phyloP scores from a whole-genome alignment of 2,329 filamentous ascomycete genomes.

The Trichophyton rubrum region DNA sequence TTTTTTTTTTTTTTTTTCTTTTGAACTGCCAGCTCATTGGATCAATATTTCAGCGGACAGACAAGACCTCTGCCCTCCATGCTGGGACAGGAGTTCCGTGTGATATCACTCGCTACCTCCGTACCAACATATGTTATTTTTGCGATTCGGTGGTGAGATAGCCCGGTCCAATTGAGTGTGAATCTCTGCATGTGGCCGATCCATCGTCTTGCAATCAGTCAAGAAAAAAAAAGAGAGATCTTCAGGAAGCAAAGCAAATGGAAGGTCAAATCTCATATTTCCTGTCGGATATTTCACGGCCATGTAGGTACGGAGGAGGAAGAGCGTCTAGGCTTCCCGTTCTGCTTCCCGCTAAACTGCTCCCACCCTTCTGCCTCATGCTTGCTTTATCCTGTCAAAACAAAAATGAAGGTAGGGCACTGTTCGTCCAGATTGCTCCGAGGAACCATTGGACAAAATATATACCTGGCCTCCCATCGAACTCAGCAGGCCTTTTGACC shows the following conservation, averaged over 20 bases:
- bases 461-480: neutral
- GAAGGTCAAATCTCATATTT: neutral
- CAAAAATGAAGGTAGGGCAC: neutral
- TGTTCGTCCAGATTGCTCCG: neutral
- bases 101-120: conserved; percentile 13
- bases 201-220: conserved; percentile 1
- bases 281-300: neutral
- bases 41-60: neutral
- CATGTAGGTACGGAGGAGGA: neutral
- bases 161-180: conserved; percentile 19
- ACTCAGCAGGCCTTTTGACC: neutral
- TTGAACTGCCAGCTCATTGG: neutral
- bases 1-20: neutral
- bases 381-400: neutral
- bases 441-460: neutral
- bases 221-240: neutral
- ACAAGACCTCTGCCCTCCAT: neutral
- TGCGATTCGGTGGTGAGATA: conserved; percentile 18
- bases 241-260: neutral
- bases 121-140: conserved; percentile 8
- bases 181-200: conserved; percentile 18
- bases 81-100: conserved; percentile 8
- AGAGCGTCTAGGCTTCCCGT: neutral
- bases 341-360: neutral
- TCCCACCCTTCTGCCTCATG: neutral